Evolutionary conservation across 208 protist species (phyloP).

Genomic region (Acanthamoeba triangularis): DNA sequence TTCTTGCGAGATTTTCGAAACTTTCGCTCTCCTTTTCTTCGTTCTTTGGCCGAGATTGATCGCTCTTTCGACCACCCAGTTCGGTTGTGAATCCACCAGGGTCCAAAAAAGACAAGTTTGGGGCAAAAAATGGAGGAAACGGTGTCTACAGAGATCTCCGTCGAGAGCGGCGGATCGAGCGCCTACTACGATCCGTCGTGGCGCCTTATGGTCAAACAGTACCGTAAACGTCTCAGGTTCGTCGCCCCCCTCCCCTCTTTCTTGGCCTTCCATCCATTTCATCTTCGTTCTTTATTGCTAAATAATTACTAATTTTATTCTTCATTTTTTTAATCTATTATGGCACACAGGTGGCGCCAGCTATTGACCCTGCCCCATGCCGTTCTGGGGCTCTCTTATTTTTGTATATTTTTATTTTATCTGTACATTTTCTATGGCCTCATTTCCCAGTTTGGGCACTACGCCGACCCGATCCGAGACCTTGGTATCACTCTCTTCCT

Average conservation of each 20-base stretch:
- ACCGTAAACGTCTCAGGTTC: not conserved
- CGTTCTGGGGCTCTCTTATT: not conserved
- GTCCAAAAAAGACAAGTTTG: no score
- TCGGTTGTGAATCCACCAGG: no score
- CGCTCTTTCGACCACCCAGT: no score
- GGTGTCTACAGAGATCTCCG: not conserved
- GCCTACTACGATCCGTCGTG: conserved; percentile 37
- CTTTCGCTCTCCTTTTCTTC: not conserved
- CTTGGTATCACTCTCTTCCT: conserved; percentile 11
- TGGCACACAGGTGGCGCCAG: not conserved
- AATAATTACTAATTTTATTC: no score
- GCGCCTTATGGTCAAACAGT: conserved; percentile 1
- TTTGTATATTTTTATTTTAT: conserved; percentile 64
- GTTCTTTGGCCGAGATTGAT: not conserved
- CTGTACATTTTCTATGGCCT: conserved; percentile 58
- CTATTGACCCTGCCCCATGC: not conserved
- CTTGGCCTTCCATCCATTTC: not conserved
- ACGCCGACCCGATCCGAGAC: conserved; percentile 20
- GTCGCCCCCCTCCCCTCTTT: not conserved
- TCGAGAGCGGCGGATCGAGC: conserved; percentile 29
- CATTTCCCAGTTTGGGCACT: conserved; percentile 43
- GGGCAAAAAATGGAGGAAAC: conserved; percentile 31
- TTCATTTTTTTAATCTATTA: not conserved
- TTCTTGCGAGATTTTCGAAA: no score
- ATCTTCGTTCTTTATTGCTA: conserved; percentile 5